Conservation (phyloP, 2,329 filamentous ascomycete species). For the Fusarium stilboides region DNA sequence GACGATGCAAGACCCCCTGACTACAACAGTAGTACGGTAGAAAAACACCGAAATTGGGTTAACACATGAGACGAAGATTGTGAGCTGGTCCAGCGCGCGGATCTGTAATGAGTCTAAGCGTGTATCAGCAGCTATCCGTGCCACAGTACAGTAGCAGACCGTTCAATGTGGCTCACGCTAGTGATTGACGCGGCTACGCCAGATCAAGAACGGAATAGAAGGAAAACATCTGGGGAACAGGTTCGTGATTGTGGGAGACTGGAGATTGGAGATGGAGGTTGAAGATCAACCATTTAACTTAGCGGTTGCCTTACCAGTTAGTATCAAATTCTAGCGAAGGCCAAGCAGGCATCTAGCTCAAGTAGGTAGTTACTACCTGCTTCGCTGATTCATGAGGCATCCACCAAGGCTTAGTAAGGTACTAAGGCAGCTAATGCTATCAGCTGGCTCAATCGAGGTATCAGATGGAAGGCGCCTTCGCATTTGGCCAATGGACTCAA, state of each 20-base stretch:
- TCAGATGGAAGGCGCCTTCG: slow-evolving; percentile 6
- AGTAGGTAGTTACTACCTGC: neutral
- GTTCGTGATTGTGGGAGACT: slow-evolving; percentile 22
- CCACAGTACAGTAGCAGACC: slow-evolving; percentile 12
- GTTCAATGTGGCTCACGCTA: slow-evolving; percentile 24
- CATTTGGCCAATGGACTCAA: neutral
- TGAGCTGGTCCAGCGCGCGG: slow-evolving; percentile 43
- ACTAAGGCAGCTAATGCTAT: neutral
- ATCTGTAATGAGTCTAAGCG: slow-evolving; percentile 48
- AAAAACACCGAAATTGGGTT: slow-evolving; percentile 31
- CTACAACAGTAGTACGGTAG: neutral
- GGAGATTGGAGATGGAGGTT: slow-evolving; percentile 31
- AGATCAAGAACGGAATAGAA: slow-evolving; percentile 26
- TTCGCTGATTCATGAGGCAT: slow-evolving; percentile 9
- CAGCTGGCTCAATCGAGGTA: neutral
- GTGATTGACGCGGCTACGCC: slow-evolving; percentile 28
- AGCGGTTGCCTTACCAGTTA: slow-evolving; percentile 2
- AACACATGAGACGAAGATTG: slow-evolving; percentile 48
- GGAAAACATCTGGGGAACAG: slow-evolving; percentile 36
- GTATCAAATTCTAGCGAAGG: slow-evolving; percentile 3
- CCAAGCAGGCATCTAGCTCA: neutral
- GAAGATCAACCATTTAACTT: slow-evolving; percentile 14
- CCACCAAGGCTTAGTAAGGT: neutral
- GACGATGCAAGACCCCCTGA: slow-evolving; percentile 29
- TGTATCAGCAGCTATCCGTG: slow-evolving; percentile 44